Base-by-base conservation (phyloP, 139 green algal species). In the Tetradesmus obliquus region DNA sequence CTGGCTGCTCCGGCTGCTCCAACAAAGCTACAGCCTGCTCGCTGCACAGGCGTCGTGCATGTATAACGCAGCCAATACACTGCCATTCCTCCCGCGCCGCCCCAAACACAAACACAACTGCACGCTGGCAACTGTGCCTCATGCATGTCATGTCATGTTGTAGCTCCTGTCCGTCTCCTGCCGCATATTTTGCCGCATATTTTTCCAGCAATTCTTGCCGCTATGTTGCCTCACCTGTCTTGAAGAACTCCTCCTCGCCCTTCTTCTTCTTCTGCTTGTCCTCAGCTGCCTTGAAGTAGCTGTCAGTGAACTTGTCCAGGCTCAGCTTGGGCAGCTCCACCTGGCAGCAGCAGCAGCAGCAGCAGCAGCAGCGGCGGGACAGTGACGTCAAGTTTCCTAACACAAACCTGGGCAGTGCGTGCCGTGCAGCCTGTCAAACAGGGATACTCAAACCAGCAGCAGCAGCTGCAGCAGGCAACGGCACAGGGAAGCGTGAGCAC, bases 231-330 rank as follows among this genome's bases (percentile, higher is more conserved):
- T 7, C 62, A 79, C 90, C 89, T 57, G 32, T 88, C 87, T 96
- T 79, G 92, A 98, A 98, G 95, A 99, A 99, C 69, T 97, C 96
- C n/a, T 95, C 91, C 94, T 98, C 97, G 89, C 97, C 97, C 95
- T 98, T 96, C 93, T 96, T 96, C 71, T 92, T 92, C 60, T 91
- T 94, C 92, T 96, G 95, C 95, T 98, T 98, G 84, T 93, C 94
- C 95, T 98, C 96, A 22, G 94, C 92, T 22, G 91, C 86, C 94
- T 97, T 97, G 96, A 99, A 99, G 96, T 99, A 99, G 32, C 91
- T 89, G 90, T 99, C 98, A 32, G 96, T 96, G 92, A 98, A 99
- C 95, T 97, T 97, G 90, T 91, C 74, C 55, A 97, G 93, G 94
- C 98, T 97, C 88, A 99, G 94, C 90, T 95, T 94, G 22, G 95